Evolutionary conservation across 805 yeast species (phyloP).

Genomic region (Kuraishia floccosa): DNA sequence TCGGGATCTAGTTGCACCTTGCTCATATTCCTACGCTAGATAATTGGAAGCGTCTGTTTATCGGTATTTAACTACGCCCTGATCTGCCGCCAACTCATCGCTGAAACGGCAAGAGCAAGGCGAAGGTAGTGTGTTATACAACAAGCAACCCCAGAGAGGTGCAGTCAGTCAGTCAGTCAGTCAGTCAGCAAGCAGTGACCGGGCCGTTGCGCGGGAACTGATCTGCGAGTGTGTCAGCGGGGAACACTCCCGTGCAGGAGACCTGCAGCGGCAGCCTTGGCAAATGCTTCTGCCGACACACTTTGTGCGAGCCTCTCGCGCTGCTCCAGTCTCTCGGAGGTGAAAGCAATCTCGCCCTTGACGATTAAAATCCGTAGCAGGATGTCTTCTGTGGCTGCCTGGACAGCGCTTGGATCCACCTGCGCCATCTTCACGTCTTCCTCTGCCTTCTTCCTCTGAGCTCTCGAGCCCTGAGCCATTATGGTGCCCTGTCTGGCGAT

Average conservation of each 20-base stretch:
- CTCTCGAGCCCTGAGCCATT: constrained; percentile 57
- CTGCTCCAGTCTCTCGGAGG: no score
- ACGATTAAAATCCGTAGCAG: constrained; percentile 62
- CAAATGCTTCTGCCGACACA: no score
- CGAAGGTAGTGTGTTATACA: no score
- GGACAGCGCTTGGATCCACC: constrained; percentile 22
- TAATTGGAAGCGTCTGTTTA: not conserved
- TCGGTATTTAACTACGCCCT: not conserved
- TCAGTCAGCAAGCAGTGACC: no score
- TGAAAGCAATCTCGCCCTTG: constrained; percentile 32
- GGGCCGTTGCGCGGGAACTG: no score
- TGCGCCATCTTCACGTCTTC: constrained; percentile 31
- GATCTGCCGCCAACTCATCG: not conserved
- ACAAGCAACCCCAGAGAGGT: no score
- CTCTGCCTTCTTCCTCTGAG: constrained; percentile 35
- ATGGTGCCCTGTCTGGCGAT: constrained; percentile 57
- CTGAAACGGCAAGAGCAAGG: no score
- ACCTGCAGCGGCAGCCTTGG: no score
- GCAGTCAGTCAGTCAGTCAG: no score
- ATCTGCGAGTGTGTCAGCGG: no score
- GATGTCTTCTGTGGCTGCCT: constrained; percentile 47
- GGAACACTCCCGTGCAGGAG: no score
- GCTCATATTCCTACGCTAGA: not conserved
- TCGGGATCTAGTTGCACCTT: not conserved
- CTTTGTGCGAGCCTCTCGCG: no score